phyloP scores from a whole-genome alignment of 306 rosid species.

The Cicer cuneatum region DNA sequence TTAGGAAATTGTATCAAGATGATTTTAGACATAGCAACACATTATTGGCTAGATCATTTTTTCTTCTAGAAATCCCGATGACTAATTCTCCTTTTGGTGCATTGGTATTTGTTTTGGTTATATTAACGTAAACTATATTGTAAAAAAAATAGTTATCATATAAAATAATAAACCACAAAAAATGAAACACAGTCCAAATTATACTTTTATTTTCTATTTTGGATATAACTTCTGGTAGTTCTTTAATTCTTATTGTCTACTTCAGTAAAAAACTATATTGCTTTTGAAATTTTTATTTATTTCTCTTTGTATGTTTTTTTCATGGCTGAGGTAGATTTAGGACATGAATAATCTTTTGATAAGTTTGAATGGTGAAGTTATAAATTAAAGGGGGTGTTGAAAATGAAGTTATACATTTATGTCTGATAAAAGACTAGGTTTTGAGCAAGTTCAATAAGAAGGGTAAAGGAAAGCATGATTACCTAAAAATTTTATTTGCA shows the following conservation, averaged over 20 bases:
- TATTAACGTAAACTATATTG: neutral
- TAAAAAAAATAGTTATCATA: neutral
- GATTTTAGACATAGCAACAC: neutral
- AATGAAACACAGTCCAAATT: neutral
- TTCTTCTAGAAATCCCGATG: neutral
- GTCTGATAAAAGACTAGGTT: neutral
- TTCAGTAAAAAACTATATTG: neutral
- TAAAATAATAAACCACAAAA: neutral
- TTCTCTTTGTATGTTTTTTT: neutral
- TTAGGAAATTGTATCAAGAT: neutral
- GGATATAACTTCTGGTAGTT: neutral
- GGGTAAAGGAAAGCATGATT: slow-evolving; percentile 20
- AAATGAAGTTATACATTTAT: neutral
- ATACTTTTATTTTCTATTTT: neutral
- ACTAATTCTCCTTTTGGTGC: neutral
- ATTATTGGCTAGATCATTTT: neutral
- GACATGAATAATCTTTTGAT: neutral
- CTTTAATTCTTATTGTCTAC: neutral
- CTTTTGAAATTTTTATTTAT: neutral
- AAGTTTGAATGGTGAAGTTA: neutral
- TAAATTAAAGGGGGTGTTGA: neutral
- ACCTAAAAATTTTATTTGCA: slow-evolving; percentile 37
- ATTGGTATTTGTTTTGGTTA: slow-evolving; percentile 7
- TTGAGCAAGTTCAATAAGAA: slow-evolving; percentile 6
- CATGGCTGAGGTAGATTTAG: neutral